A percentile compares a stretch with the other conserved stretches of the same genome.
Conservation (phyloP, 148 eudicot species). For the Diospyros kaki region DNA sequence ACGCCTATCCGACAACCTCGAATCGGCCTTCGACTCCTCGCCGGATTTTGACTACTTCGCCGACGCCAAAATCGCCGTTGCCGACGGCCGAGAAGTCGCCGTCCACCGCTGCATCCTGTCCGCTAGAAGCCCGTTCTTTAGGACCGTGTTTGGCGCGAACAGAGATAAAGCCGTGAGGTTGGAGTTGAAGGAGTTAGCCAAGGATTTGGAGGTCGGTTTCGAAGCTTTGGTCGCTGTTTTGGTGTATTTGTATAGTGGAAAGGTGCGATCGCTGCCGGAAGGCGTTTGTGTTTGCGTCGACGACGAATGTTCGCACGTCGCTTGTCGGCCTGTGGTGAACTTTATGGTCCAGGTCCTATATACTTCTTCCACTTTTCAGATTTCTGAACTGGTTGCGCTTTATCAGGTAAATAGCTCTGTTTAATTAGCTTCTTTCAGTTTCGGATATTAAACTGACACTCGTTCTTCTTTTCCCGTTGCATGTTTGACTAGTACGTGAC, state of each 20-base stretch:
- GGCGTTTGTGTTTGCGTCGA: conserved; percentile 70
- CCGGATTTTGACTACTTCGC: conserved; percentile 38
- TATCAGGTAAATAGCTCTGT: conserved; percentile 51
- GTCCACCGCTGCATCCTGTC: conserved; percentile 82
- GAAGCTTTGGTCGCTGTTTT: conserved; percentile 63
- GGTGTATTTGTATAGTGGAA: conserved; percentile 68
- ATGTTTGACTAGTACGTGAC: not conserved
- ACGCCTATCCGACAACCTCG: conserved; percentile 60
- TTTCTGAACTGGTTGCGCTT: conserved; percentile 60
- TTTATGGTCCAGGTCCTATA: conserved; percentile 70
- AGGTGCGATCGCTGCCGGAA: conserved; percentile 39
- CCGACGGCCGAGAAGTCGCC: conserved; percentile 40
- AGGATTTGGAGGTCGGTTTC: conserved; percentile 57
- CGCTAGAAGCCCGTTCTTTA: conserved; percentile 56
- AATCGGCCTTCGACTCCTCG: conserved; percentile 28
- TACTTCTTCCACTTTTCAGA: conserved; percentile 59
- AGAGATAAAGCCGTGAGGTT: conserved; percentile 38
- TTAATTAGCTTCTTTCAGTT: not conserved
- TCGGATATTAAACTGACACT: not conserved
- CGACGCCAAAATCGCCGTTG: conserved; percentile 52
- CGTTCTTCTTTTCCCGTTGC: not conserved
- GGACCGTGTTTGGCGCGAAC: conserved; percentile 19
- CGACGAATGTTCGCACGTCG: conserved; percentile 61
- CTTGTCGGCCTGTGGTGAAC: conserved; percentile 70
- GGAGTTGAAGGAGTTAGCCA: conserved; percentile 53